Evolutionary conservation across 306 rosid genomes (phyloP), one percentile per base, ranked within the genome.

Genomic region (Gleditsia sinensis): DNA sequence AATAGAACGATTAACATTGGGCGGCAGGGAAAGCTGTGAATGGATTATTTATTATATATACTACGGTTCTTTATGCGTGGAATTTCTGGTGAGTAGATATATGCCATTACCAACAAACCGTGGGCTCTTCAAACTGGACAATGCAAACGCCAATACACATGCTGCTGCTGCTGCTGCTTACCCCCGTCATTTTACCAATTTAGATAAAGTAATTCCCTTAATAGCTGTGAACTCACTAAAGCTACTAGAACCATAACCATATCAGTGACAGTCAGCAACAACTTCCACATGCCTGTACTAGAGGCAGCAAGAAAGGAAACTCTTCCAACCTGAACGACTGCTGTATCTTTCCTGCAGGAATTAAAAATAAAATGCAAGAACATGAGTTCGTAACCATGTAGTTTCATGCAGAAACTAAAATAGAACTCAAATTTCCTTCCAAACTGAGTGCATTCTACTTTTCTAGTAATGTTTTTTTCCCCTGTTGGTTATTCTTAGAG

Each of bases 251-350:
- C 3, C 33, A 54, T 58, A 33, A 45, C 65, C 77, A 28, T 42
- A 27, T 57, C 67, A 28, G 17, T 45, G 20, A 56, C 43, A 27
- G 53, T 12, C 21, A 10, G 34, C 49, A 69, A 37, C 39, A 36
- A 54, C 66, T 57, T 23, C 20, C 20, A 8, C 37, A 20, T 36
- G 48, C 34, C 37, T n/a, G 33, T 10, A 70, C 73, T 77, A 77
- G 39, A 30, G 65, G 74, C 88, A 84, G 79, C 89, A 83, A 21
- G 49, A 45, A 21, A 72, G 62, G 33, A 60, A 60, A 72, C 75
- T 82, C 80, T 32, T 84, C 86, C 91, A 87, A 77, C 85, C 55
- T 16, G 88, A 85, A 45, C 62, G 9, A 36, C 40, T 61, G 45
- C 36, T 34, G 46, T 40, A 48, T 12, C 17, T 74, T 71, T 58